These are phyloP conservation scores for Nemania sp. DNA, from an alignment of 2,329 filamentous ascomycete species.

Conservation along the genomic window DNA sequence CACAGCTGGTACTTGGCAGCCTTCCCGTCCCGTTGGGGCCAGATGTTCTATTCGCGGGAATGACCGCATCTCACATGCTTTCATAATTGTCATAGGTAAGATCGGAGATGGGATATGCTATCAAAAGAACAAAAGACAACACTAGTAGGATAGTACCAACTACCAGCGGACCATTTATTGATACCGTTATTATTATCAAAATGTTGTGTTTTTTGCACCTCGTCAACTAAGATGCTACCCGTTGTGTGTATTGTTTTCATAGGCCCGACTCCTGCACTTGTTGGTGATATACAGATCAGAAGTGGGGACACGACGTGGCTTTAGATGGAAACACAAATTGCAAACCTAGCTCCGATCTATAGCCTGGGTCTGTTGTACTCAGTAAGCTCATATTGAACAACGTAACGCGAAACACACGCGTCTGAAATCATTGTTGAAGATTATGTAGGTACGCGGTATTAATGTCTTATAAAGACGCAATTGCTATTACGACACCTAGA, in stretches of 20 bases:
- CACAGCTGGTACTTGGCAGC: constrained; percentile 2
- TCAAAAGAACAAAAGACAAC: not conserved
- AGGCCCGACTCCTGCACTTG: not conserved
- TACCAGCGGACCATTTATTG: not conserved
- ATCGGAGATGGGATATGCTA: not conserved
- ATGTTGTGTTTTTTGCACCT: not conserved
- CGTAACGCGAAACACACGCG: not conserved
- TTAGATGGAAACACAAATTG: constrained; percentile 4
- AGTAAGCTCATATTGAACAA: not conserved
- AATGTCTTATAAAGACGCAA: not conserved
- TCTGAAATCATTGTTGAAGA: not conserved
- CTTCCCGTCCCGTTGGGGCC: not conserved
- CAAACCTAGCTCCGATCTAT: not conserved
- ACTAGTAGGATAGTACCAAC: not conserved
- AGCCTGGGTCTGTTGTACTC: not conserved
- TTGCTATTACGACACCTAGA: not conserved
- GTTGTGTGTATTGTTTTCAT: not conserved
- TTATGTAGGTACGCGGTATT: not conserved
- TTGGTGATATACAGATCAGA: constrained; percentile 11
- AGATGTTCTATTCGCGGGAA: not conserved
- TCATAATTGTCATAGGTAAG: not conserved
- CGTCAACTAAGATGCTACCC: not conserved
- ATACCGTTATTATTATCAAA: not conserved
- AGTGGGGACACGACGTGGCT: not conserved
- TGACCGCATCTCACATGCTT: not conserved